Evolutionary conservation across 331 rosid genomes (phyloP).

Genomic region (Acacia pycnantha): DNA sequence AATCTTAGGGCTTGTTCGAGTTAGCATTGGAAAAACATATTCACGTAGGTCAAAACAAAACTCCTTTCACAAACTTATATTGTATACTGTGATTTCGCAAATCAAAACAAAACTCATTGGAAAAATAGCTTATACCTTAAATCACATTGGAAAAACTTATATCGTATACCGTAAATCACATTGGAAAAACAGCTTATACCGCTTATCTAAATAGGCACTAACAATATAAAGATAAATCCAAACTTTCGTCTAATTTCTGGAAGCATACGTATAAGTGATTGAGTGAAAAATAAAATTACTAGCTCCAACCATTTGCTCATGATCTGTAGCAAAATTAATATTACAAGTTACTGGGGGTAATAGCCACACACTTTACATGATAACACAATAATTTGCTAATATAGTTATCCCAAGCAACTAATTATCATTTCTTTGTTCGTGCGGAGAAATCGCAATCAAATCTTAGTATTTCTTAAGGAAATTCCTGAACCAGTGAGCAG

Average conservation of each 20-base stretch:
- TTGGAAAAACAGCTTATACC: no score
- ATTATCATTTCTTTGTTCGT: neutral
- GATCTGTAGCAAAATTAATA: neutral
- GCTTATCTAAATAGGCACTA: no score
- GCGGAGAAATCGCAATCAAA: neutral
- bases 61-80: no score
- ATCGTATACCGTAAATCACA: no score
- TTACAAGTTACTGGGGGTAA: neutral
- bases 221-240: neutral
- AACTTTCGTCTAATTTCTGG: neutral
- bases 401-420: neutral
- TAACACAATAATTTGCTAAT: neutral
- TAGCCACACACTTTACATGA: neutral
- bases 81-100: no score
- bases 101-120: no score
- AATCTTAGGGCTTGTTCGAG: no score
- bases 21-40: no score
- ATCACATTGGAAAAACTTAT: no score
- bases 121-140: no score
- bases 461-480: conserved; percentile 24
- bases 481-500: conserved; percentile 48
- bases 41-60: no score
- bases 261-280: neutral
- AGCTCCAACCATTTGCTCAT: neutral
- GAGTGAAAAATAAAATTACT: neutral